Evolutionary conservation across 208 protist genomes (phyloP), one percentile per base, ranked within the genome.

Genomic region (Trypanosoma melophagium): DNA sequence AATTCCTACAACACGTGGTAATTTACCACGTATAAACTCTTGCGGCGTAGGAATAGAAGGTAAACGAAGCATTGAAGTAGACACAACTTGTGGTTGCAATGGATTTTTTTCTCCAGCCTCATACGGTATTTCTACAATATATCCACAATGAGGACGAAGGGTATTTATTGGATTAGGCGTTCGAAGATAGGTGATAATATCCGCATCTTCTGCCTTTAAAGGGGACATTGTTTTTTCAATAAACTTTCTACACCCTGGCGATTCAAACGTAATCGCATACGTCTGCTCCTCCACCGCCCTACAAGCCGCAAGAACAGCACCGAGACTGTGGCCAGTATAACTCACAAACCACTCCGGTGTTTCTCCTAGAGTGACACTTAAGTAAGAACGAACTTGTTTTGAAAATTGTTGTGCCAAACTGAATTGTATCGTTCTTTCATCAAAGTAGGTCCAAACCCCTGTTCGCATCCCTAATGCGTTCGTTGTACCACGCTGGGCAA

Each of bases 301-400:
- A 60, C 76, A 82, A 21, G 87, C 75, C 1, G 92, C 92, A 54
- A 97, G 76, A 67, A 96, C 84, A 44, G 89, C 92, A 21, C 92
- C 92, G 22, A 97, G 83, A 76, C 89, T 95, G 72, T 97, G 92
- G 0, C 92, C 92, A 0, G 92, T 96, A 76, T 97, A 94, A 56
- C 81, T 90, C 21, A 97, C 53, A 50, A 80, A 79, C 78, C 81
- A 95, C 47, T 74, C 67, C 21, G 60, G 47, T 51, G 40, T 51
- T 31, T 77, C 69, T 13, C 60, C 54, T 14, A 31, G 21, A 19
- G 44, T 76, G 19, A 72, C 52, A 58, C 35, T 69, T 25, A 94
- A 63, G 17, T 73, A 63, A 22, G 86, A 66, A 57, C 81, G 77
- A 44, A 97, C 87, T 66, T 86, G 79, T 50, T 77, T 83, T 16